Evolutionary conservation across 1,139 yeast species (phyloP), one percentile per base, ranked within the genome.

Genomic region (Candida sp.): DNA sequence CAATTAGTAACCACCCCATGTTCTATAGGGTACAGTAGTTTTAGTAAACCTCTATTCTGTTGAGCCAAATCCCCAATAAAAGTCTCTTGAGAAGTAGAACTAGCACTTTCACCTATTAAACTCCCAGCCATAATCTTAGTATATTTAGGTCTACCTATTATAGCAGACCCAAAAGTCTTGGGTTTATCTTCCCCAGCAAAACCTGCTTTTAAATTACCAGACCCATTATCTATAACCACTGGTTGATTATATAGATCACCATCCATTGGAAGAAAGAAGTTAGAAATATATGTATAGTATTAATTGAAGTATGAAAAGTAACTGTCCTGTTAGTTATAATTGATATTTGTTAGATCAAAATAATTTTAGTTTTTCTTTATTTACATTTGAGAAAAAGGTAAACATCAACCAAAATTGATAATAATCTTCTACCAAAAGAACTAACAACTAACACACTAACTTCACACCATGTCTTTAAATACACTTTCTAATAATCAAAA

Each of bases 181-280:
- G 98, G 98, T 52, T 73, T 77, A 45, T 88, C 95, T 53, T 87
- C 95, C 15, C 97, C 97, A 1, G 97, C 96, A 64, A 91, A 87
- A 1, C 98, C 98, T 0, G 96, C 90, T 59, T 89, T 87, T 45
- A 90, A 72, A 40, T 79, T 77, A 2, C 96, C 96, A 4, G 96
- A 84, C n/a, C 98, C 98, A 68, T 88, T 89, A 63, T 91, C 98
- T 32, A 91, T 74, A 33, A 91, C 97, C 39, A 91, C 81, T 2
- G 97, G 97, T 64, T 91, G 97, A 63, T 90, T 91, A 48, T 73
- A 73, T 38, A 73, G 60, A 32, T 35, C 39, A 12, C 47, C 49
- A 23, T 50, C 51, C 52, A 48, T 49, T n/a, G 19, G 3, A 15
- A 15, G 3, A 15, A 15, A 15, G 19, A 15, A 15, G 19, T 15